These are phyloP conservation scores for Coccomyxa subellipsoidea DNA, from an alignment of 163 green algal species.

Conservation along the genomic window DNA sequence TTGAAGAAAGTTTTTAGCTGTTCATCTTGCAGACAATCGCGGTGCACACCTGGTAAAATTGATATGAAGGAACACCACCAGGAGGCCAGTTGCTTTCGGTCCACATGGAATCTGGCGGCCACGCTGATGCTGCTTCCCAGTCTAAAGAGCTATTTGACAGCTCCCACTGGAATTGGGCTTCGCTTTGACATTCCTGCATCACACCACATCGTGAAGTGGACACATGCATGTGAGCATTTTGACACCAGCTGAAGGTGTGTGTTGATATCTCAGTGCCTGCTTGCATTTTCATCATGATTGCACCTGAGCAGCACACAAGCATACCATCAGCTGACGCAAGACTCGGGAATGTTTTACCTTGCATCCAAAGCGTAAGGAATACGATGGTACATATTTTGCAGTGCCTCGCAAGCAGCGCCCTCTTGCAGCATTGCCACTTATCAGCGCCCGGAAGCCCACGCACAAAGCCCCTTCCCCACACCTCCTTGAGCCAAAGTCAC, in stretches of 20 bases:
- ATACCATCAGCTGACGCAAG: neutral
- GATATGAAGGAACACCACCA: neutral
- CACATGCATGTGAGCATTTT: neutral
- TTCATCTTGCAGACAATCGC: no score
- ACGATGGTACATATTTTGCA: conserved; percentile 35
- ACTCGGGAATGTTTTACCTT: neutral
- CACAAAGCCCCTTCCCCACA: neutral
- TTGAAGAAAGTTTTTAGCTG: no score
- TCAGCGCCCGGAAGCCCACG: neutral
- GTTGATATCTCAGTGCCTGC: neutral
- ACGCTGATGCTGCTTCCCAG: conserved; percentile 35
- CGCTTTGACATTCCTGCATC: neutral
- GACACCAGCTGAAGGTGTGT: neutral
- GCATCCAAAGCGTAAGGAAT: conserved; percentile 26
- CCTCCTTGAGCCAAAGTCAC: neutral
- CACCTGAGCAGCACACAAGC: neutral
- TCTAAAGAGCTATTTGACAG: neutral
- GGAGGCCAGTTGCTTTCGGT: conserved; percentile 54
- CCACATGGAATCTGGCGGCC: conserved; percentile 45
- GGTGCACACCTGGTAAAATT: neutral
- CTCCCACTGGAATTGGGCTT: neutral
- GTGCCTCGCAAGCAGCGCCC: conserved; percentile 32
- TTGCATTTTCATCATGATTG: neutral
- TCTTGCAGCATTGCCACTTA: neutral
- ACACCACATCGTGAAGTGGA: neutral